Evolutionary conservation across 768 basidiomycete genomes (phyloP), one percentile per base, ranked within the genome.

Genomic region (Exsudoporus frostii): DNA sequence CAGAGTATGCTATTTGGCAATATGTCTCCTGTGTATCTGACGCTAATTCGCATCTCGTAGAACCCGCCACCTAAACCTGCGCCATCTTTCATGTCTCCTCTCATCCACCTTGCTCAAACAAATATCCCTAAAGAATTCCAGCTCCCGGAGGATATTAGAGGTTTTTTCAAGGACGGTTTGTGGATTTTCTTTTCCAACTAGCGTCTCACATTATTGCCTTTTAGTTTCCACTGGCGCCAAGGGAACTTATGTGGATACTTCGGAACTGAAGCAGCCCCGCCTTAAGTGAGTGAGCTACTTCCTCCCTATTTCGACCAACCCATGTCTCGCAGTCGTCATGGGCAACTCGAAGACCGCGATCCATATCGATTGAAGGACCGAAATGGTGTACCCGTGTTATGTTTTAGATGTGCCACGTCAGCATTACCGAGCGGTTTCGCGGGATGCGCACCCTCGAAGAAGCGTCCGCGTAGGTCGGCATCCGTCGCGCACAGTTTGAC

Each of bases 291-390:
- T 79, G 30, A 43, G 36, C 38, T 48, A 45, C 55, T 58, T 50
- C 34, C 25, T 42, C 36, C 30, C 40, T 29, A 43, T 54, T 17
- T 29, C 32, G 44, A 25, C 48, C 41, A 34, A 39, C 41, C 45
- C 45, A 52, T 36, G 19, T 53, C 41, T 46, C 42, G 58, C 39
- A 87, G 94, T 66, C 92, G 92, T 25, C 86, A 87, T 65, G 92
- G 92, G 27, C 86, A 92, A 58, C 73, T 91, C 27, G 97, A 98
- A 65, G 94, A 94, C 48, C 86, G 94, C 25, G 97, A 98, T 70
- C 83, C 90, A 11, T 83, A 88, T 73, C 84, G 90, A 40, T 76
- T 95, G 43, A 88, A 86, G 65, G 95, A 98, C 69, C 82, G 85
- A 62, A 91, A 88, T 63, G 88, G 90, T 2, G 77, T 79, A 0